Evolutionary conservation across 108 stramenopile species (phyloP).

Genomic region (Skeletonema potamos): DNA sequence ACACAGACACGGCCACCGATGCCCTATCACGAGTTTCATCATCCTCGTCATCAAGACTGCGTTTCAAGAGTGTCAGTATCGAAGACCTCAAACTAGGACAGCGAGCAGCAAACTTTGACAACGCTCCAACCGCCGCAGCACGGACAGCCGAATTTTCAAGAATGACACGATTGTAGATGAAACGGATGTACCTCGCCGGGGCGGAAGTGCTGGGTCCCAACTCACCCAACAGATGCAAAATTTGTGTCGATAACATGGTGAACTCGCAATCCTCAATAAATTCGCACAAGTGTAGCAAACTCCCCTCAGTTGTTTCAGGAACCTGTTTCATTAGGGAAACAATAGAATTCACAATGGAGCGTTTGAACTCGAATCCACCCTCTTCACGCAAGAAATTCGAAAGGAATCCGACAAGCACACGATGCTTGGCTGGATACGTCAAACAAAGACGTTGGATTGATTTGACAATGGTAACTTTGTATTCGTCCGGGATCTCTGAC

Average conservation of each 20-base stretch:
- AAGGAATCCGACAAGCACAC: slow-evolving; percentile 83
- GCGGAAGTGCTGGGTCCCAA: slow-evolving; percentile 67
- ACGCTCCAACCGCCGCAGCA: slow-evolving; percentile 83
- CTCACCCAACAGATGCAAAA: slow-evolving; percentile 81
- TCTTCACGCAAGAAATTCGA: slow-evolving; percentile 86
- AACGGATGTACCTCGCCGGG: slow-evolving; percentile 87
- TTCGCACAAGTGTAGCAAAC: slow-evolving; percentile 86
- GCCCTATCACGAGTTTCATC: slow-evolving; percentile 92
- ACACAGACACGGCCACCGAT: slow-evolving; percentile 60
- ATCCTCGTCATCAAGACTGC: slow-evolving; percentile 81
- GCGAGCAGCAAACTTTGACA: slow-evolving; percentile 81
- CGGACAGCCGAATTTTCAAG: slow-evolving; percentile 84
- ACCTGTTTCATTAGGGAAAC: slow-evolving; percentile 74
- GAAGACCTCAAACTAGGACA: slow-evolving; percentile 76
- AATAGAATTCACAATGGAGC: slow-evolving; percentile 82
- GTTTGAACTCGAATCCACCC: slow-evolving; percentile 89
- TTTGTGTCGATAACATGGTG: slow-evolving; percentile 70
- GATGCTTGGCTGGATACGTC: slow-evolving; percentile 82
- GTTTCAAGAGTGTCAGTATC: slow-evolving; percentile 72
- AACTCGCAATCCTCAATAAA: slow-evolving; percentile 95
- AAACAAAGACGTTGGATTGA: slow-evolving; percentile 81
- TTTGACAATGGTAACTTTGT: slow-evolving; percentile 90
- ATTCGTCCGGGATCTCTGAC: slow-evolving; percentile 98
- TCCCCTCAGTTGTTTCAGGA: slow-evolving; percentile 78
- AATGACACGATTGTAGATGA: slow-evolving; percentile 92